Base-by-base conservation (phyloP, 371 early-diverging fungal species). In the Actinomortierella wolfii region DNA sequence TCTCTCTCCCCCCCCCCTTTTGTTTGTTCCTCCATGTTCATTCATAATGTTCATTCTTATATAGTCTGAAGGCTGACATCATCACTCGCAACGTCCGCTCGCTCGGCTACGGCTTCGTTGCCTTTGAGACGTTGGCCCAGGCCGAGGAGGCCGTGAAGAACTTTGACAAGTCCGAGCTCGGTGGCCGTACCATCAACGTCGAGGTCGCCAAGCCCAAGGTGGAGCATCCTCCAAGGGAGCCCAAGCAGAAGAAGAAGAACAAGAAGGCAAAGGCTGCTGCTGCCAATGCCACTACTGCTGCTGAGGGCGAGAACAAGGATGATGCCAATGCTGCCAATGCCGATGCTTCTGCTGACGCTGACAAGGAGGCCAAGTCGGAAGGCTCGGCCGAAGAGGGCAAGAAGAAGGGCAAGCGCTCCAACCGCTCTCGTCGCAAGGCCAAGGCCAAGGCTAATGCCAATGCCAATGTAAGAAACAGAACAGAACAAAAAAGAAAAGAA, bases 41-140 rank as follows among this genome's bases (percentile, higher is more conserved):
- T n/a, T n/a, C n/a, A n/a, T n/a, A 2, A 45, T 23, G 28, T 28
- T 25, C 14, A 24, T 42, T 44, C 15, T 42, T 48, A 46, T 49
- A 15, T 70, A 89, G 88, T 20, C 61, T 79, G 58, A 83, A 86
- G 49, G 91, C 90, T 34, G 86, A 86, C 57, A 82, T 95, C 54
- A 90, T 95, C 69, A 87, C 82, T 54, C 88, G 89, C 46, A 84
- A 87, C 34, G 75, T 79, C 46, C 90, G 93, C 61, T 91, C 94
- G 20, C 84, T 90, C 56, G 96, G 94, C 46, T 96, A 90, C 78
- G 97, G 95, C n/a, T 97, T 96, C 74, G 91, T 96, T 20, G 83
- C 93, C 43, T 96, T 89, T 76, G 88, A 80, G 51, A 89, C 87
- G 21, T 80, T 84, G 41, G 89, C 77, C 39, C 89, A 91, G 44